Percentiles rank a stretch among this genome's conserved stretches.
Evolutionary conservation across 441 rosid genomes (phyloP).

Genomic region (Eruca vesicaria): DNA sequence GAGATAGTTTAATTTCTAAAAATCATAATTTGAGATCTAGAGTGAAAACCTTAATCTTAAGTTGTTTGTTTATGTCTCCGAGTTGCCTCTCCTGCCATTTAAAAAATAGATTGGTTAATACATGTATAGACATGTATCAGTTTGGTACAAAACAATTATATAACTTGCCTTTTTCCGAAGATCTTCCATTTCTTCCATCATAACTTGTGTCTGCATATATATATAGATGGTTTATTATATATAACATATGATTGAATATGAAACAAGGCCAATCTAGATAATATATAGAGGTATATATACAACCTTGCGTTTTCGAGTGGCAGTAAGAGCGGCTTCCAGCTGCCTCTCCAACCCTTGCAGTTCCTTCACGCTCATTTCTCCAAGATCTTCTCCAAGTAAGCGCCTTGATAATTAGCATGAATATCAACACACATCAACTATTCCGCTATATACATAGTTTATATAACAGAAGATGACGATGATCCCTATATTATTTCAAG

Average conservation of each 20-base stretch:
- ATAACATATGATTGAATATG: not conserved
- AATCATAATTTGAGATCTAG: not conserved
- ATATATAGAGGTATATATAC: not conserved
- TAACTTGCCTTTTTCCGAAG: conserved; percentile 63
- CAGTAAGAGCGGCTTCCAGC: conserved; percentile 69
- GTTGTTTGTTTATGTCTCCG: conserved; percentile 81
- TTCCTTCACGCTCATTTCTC: conserved; percentile 67
- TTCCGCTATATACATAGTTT: not conserved
- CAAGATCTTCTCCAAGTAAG: conserved; percentile 87
- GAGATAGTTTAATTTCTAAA: not conserved
- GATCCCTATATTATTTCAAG: not conserved
- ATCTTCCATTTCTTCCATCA: conserved; percentile 77
- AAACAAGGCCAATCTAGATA: conserved; percentile 1
- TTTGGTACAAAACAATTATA: not conserved
- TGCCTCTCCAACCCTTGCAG: conserved; percentile 78
- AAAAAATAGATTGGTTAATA: not conserved
- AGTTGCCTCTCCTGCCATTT: conserved; percentile 68
- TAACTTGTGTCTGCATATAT: conserved; percentile 56
- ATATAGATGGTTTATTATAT: not conserved
- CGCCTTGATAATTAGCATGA: conserved; percentile 42
- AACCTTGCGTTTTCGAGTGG: conserved; percentile 78
- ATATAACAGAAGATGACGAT: not conserved
- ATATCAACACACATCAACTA: not conserved
- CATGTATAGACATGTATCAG: not conserved
- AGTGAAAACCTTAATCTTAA: conserved; percentile 53